Base-by-base conservation (phyloP, 2,329 filamentous ascomycete genomes). In the Chaetothyriales sp. region DNA sequence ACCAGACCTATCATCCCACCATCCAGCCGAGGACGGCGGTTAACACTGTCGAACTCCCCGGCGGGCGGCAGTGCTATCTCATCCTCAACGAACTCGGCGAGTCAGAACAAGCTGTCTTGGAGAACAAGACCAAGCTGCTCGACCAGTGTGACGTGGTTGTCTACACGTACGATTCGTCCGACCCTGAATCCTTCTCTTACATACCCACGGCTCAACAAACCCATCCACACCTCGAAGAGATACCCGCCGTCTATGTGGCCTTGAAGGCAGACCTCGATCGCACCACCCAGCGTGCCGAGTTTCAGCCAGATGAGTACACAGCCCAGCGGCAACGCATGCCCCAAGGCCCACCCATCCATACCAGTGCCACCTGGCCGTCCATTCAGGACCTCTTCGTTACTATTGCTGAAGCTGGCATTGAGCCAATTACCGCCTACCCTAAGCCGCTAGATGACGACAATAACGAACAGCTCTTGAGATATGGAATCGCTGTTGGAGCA, bases 221-320 rank as follows among this genome's bases (percentile, higher is more conserved):
- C 60, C 84, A 90, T 59, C 81, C 87, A 0, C 83, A 92, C 50
- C 76, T 98, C 2, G 85, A 94, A 64, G 81, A 86, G n/a, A 72
- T 98, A 25, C 92, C 92, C 0, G 83, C 86, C 7, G 83, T 98
- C 6, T 98, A 94, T 64, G 86, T 87, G 1, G 92, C 90, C 0
- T 73, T 96, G 53, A 98, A 98, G 68, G 92, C 92, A 2, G 92
- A 98, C 66, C 80, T 84, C 59, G 92, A 98, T 66, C 94, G 95
- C 66, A 93, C 90, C 2, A 95, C 88, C n/a, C 92, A 98, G 68
- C 79, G 92, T 53, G 84, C 85, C 53, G 87, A 95, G 65, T 71
- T 83, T 56, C 90, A 95, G 66, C 92, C 92, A 1, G 92, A 98
- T 64, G 83, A 88, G 56, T 95, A 95, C 68, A 93, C 89, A 0